Evolutionary conservation across 192 early-diverging fungal genomes (phyloP), one percentile per base, ranked within the genome.

Genomic region (Dissophora ornata): DNA sequence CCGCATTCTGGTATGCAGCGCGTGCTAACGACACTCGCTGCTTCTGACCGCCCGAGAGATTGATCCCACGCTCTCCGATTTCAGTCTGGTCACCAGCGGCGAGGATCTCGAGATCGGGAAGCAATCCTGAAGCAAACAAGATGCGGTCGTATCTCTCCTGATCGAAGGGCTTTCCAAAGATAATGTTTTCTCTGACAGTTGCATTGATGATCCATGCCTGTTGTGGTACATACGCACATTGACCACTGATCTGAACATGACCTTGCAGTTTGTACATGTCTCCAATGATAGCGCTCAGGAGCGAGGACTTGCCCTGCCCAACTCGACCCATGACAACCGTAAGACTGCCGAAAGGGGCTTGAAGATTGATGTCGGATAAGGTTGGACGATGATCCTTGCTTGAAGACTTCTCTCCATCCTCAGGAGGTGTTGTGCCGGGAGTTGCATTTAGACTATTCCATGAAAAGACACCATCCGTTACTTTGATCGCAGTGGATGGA

Each of bases 131-230:
- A 7, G 92, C 93, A 8, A 82, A 79, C 60, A 99, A 75, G 10
- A 88, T 81, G 22, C 74, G 67, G 3, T 92, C 85, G 63, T 96
- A 97, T 32, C 89, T 91, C 6, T 81, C 79, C 22, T 82, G 78
- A 42, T 96, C 88, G 70, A 82, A 95, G 1, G 79, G 69, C 55
- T 86, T 82, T 3, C 95, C 96, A 88, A 98, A 96, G 4, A 92
- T 49, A 79, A 99, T 93, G 80, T 98, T 98, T 26, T 97, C 94
- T 32, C 91, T 83, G 28, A 99, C 53, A 10, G 93, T 94, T 4
- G 89, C 89, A 61, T 99, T 99, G 88, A 95, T 91, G 50, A 99
- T 94, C 96, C 96, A 99, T 1, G 97, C 87, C 53, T 86, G 81
- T 47, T 71, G 69, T 6, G 61, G 52, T 2, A 71, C 92, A 81